These are phyloP conservation scores for Sarcocystis neurona DNA, from an alignment of 169 alveolate species.

Conservation along the genomic window DNA sequence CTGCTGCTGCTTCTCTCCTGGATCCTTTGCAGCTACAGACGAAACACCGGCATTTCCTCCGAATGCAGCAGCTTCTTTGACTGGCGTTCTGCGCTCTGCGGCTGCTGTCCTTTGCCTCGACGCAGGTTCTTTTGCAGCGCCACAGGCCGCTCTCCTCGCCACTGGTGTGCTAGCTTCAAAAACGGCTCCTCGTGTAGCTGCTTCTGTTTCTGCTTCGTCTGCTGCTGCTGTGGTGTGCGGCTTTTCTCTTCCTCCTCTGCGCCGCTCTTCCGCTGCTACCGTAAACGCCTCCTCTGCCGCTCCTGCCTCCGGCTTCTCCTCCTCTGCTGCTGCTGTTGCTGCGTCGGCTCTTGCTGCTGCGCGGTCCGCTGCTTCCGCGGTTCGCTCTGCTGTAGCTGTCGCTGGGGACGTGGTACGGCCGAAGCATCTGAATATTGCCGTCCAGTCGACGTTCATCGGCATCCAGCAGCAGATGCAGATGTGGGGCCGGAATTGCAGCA, in stretches of 20 bases:
- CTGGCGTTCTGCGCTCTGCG: too few relatives aligned
- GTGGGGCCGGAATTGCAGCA: background rate
- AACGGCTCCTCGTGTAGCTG: conserved; percentile 7
- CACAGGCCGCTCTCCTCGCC: too few relatives aligned
- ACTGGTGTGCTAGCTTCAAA: too few relatives aligned
- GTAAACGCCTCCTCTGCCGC: background rate
- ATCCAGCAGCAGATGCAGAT: conserved; percentile 22
- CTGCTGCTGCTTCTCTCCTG: too few relatives aligned
- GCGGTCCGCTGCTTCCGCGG: conserved; percentile 1
- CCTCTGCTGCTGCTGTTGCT: background rate
- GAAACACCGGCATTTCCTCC: background rate
- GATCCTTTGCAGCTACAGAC: background rate
- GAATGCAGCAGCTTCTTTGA: background rate
- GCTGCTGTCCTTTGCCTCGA: too few relatives aligned
- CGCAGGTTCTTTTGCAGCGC: too few relatives aligned
- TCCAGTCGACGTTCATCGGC: conserved; percentile 43
- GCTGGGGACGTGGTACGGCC: background rate
- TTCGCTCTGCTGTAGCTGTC: background rate
- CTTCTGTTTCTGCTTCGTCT: background rate
- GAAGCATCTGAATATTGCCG: background rate
- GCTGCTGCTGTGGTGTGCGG: background rate
- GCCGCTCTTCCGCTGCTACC: too few relatives aligned
- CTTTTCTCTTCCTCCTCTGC: too few relatives aligned
- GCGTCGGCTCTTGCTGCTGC: background rate
- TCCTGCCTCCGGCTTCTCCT: background rate